Evolutionary conservation across 805 yeast genomes (phyloP), one percentile per base, ranked within the genome.

Genomic region (Zygosaccharomyces kombuchaensis): DNA sequence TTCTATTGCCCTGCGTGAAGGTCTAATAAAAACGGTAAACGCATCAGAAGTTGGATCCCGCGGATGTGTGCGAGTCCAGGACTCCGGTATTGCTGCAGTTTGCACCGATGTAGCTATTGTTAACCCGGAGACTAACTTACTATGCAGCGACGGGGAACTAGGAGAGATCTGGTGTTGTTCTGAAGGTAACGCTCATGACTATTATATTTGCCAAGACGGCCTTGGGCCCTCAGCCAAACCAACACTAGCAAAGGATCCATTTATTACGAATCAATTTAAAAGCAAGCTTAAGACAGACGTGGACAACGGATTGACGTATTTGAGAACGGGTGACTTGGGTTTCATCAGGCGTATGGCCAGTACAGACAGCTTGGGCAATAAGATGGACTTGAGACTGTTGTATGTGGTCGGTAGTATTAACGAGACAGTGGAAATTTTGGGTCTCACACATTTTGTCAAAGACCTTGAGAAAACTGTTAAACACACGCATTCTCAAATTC

Each of bases 121-220:
- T 2, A 93, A 93, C 54, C 99, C 99, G 1, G 97, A 93, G 60
- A 91, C 97, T 0, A 66, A 76, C 36, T 70, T 72, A 44, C 70
- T 89, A 9, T 91, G 99, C 60, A 79, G 77, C 47, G 82, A 82
- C 42, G 97, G 98, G 6, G 99, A 93, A 64, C 81, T 80, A 63
- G 99, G 99, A 27, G 99, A 93, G 67, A 88, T 93, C 32, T 93
- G 98, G 98, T 95, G 91, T 2, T 79, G 86, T 52, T 85, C 96
- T 1, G 96, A 88, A 52, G 95, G 91, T 0, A 89, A 84, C 55
- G 83, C 81, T 23, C 63, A 72, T 9, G 77, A 79, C 6, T 82
- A 80, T 60, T 77, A 79, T 32, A 72, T 76, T 42, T 80, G 80
- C 2, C 50, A 51, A 16, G 53, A 53, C 9, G 44, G 22, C 8